phyloP scores from a whole-genome alignment of 106 monocot genomes.

The Dioscorea zingiberensis region DNA sequence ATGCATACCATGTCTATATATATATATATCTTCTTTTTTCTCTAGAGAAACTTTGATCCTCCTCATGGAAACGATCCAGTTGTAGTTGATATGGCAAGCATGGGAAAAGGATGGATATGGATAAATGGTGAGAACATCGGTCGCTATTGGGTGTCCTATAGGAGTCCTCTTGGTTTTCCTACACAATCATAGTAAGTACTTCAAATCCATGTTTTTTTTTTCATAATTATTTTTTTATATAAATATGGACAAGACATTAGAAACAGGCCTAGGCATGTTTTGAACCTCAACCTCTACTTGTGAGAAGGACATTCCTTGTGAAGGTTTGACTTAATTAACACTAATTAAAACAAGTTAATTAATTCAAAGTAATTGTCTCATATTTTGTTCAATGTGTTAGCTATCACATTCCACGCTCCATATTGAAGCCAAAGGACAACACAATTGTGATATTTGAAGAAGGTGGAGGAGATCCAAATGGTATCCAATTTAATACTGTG shows the following conservation, averaged over 20 bases:
- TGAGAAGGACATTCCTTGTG: too few species aligned
- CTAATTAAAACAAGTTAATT: not conserved
- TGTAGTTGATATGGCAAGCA: constrained; percentile 59
- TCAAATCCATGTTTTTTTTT: not conserved
- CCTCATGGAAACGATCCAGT: constrained; percentile 64
- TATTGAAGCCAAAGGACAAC: constrained; percentile 48
- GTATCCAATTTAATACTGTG: constrained; percentile 39
- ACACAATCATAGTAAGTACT: constrained; percentile 62
- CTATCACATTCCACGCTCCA: constrained; percentile 71
- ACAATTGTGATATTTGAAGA: constrained; percentile 74
- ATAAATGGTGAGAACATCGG: constrained; percentile 65
- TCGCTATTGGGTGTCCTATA: constrained; percentile 71
- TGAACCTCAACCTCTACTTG: too few species aligned
- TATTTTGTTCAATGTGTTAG: constrained; percentile 19
- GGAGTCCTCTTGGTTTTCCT: constrained; percentile 52
- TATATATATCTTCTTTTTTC: not conserved
- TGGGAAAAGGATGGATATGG: constrained; percentile 69
- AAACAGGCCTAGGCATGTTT: too few species aligned
- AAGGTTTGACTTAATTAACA: not conserved
- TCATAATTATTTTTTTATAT: too few species aligned
- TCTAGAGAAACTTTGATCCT: constrained; percentile 55
- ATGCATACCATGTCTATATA: too few species aligned
- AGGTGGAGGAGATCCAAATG: constrained; percentile 47
- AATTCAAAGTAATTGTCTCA: too few species aligned
- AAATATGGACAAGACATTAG: too few species aligned